These are phyloP conservation scores for Spencermartinsiella europaea DNA, from an alignment of 805 yeast genomes.

Conservation along the genomic window DNA sequence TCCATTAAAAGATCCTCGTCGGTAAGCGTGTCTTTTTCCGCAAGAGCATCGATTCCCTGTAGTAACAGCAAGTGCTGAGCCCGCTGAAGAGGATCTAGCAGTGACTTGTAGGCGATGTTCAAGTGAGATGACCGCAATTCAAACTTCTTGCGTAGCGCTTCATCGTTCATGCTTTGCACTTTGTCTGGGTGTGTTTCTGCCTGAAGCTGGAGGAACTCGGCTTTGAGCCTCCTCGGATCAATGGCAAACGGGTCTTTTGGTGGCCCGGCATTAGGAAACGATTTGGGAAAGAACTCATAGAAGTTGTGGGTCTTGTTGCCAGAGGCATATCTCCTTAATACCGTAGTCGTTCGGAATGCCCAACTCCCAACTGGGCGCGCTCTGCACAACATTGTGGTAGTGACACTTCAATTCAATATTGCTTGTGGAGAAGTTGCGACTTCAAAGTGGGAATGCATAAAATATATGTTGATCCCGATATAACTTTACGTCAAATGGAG, in stretches of 20 bases:
- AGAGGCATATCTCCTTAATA: not conserved
- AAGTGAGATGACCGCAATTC: conserved; percentile 47
- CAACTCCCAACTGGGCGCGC: too few relatives aligned
- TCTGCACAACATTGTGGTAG: too few relatives aligned
- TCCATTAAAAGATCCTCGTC: conserved; percentile 56
- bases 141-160: conserved; percentile 22
- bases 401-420: too few relatives aligned
- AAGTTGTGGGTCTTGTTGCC: not conserved
- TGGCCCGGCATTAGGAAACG: conserved; percentile 64
- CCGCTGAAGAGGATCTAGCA: conserved; percentile 65
- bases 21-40: conserved; percentile 40
- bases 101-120: conserved; percentile 71
- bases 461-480: too few relatives aligned
- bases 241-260: conserved; percentile 55
- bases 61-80: conserved; percentile 53
- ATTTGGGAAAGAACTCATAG: conserved; percentile 68
- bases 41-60: conserved; percentile 51
- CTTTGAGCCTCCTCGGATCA: conserved; percentile 51
- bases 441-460: too few relatives aligned
- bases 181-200: conserved; percentile 77
- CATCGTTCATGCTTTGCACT: conserved; percentile 30
- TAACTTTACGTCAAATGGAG: too few relatives aligned
- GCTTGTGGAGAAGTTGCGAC: too few relatives aligned
- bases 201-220: conserved; percentile 73
- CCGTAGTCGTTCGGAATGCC: too few relatives aligned